Evolutionary conservation across 2,329 filamentous ascomycete species (phyloP), one percentile per base, ranked within the genome.

Genomic region (Colletotrichum tanaceti): DNA sequence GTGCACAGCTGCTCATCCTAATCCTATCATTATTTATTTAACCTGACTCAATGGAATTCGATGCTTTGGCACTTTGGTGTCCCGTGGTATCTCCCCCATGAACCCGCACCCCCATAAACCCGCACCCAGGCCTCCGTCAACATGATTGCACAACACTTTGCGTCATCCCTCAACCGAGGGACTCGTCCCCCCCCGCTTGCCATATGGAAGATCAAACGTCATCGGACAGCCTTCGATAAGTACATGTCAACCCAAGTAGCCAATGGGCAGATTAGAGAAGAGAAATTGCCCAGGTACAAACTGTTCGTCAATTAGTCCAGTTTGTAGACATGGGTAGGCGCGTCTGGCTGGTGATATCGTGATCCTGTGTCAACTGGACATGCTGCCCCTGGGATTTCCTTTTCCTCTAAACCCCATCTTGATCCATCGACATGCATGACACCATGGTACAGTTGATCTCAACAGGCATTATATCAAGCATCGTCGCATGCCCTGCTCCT

Each of bases 291-390:
- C 46, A 28, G 28, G 52, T 53, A 41, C 6, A 60, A 46, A 61
- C 32, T 41, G 20, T 69, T 41, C 63, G 28, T 67, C 28, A 58
- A 70, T 58, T 70, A 53, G 52, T 49, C 41, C 47, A 47, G 43
- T 24, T 18, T 35, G 49, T 54, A 41, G 43, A 59, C 46, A 58
- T 58, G 18, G 16, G 49, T 58, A n/a, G 16, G 52, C 16, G 61
- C 65, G 43, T 39, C 54, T 50, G 54, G 41, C 20, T 44, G 6
- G 55, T 38, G 53, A 54, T 32, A 58, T 43, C 16, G 39, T 46
- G 28, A 28, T 22, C 43, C 55, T 65, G 60, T 54, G 49, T 43
- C 46, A 58, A 32, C 41, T 41, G 55, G 43, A 49, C 39, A 20
- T 43, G 47, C 47, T 54, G 54, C 18, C 28, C 54, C 49, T 44